These are phyloP conservation scores for Erythrobasidium hasegawianum DNA, from an alignment of 1,284 basidiomycete species.

Conservation along the genomic window DNA sequence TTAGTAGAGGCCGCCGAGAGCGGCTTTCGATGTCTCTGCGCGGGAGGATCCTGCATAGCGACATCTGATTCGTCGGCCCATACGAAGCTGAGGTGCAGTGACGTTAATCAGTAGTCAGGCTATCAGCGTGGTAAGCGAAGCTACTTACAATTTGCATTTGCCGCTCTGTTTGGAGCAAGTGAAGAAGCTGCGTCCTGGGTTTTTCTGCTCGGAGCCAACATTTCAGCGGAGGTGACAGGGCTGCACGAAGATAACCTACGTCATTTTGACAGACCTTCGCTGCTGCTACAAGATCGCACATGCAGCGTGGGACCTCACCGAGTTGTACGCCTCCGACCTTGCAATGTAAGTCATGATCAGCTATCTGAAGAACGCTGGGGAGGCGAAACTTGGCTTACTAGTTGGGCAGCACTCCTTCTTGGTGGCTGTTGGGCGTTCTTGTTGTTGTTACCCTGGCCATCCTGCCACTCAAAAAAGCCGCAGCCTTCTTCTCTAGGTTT, in stretches of 20 bases:
- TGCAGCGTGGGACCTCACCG: constrained; percentile 54
- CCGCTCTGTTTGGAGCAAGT: constrained; percentile 45
- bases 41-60: constrained; percentile 42
- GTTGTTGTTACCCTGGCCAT: constrained; percentile 47
- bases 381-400: no score
- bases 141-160: constrained; percentile 39
- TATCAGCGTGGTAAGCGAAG: no score
- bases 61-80: constrained; percentile 66
- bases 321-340: constrained; percentile 38
- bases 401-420: constrained; percentile 11
- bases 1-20: constrained; percentile 29
- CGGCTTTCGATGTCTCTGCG: constrained; percentile 38
- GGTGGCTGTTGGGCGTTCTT: not conserved
- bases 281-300: constrained; percentile 64
- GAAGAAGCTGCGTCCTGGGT: constrained; percentile 67
- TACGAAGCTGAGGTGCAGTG: constrained; percentile 80
- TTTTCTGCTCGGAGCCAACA: constrained; percentile 49
- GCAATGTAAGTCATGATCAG: no score
- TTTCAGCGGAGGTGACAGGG: not conserved
- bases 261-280: constrained; percentile 62
- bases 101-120: no score
- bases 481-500: constrained; percentile 56
- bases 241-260: not conserved
- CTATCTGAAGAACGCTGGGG: no score
- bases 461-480: constrained; percentile 69